Evolutionary conservation across 208 protist genomes (phyloP), one percentile per base, ranked within the genome.

Genomic region (Leishmania major): DNA sequence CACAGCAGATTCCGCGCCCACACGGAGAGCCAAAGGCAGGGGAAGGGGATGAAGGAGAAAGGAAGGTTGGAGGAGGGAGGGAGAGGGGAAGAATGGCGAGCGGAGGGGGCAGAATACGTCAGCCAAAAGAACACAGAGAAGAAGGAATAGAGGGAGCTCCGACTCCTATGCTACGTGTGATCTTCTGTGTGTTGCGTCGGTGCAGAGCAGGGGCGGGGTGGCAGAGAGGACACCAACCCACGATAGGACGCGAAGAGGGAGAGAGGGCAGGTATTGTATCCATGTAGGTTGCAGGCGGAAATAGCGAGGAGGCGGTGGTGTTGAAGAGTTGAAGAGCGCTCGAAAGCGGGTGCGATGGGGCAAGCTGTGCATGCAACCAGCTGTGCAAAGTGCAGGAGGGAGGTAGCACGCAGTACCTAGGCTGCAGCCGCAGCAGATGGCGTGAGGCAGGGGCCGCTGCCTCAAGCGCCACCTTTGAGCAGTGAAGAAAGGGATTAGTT

Each of bases 111-210:
- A 71, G 47, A 28, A 77, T 40, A 76, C 72, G 37, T 25, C 28
- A 40, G 62, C 35, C 31, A 64, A 47, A 43, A 15, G 11, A 62
- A n/a, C 47, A 45, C 57, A n/a, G 22, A 31, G 53, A 37, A 70
- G 49, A 31, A 66, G 51, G 19, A 79, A 69, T 57, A 79, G 25
- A 71, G 5, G 45, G 45, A 19, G 69, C 69, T 35, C 69, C 37
- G 69, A 73, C 37, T 51, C 49, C 69, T 73, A 73, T n/a, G 69
- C 69, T 73, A 73, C 69, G 25, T 22, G 69, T 73, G 45, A 73
- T 51, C 69, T 47, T 25, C 3, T 71, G 1, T 45, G 10, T 73
- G 17, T n/a, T 35, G 4, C 43, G 49, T 51, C 25, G 69, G 43
- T 43, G 69, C 28, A 8, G 19, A 45, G 37, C 17, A 40, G 37